Evolutionary conservation across 2,329 filamentous ascomycete species (phyloP), one percentile per base, ranked within the genome.

Genomic region (Fusarium sp.): DNA sequence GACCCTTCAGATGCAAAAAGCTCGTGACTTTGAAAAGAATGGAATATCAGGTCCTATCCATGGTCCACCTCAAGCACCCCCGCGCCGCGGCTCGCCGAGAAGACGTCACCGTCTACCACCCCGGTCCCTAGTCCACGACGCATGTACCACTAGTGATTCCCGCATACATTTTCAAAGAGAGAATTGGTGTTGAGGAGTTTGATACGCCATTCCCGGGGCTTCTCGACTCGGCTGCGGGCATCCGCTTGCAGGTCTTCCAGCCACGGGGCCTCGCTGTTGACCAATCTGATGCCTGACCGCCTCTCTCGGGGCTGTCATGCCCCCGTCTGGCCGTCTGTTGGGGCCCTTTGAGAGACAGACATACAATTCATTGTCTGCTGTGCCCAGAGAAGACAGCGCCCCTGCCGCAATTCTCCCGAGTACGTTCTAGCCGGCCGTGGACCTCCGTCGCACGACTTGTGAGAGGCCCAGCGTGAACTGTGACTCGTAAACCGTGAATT

Each of bases 231-330:
- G 62, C 69, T 69, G 60, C 73, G 59, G 70, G 62, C 67, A 78
- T 65, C 76, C 69, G 70, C 71, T 73, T 73, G 66, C 69, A 74
- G 65, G 58, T 61, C 52, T 70, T 63, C 68, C 60, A 72, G 63
- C 67, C 73, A 75, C 64, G 66, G 63, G 64, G 72, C 50, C 60
- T 66, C 67, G 58, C 64, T 60, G 69, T 66, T 66, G 65, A 60
- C 75, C 76, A 78, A 78, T 78, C 68, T 72, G 43, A 68, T 65
- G 57, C 63, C 73, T 74, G 76, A 79, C 76, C 76, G 76, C 76
- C 73, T 78, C 69, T 73, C 50, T 71, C 50, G 54, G 56, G 62
- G 52, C 62, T 68, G 68, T 61, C 66, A 78, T 78, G 77, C 74
- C 74, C 40, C 50, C 65, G 72, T 52, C 43, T 47, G 12, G 43